Evolutionary conservation across 2,329 filamentous ascomycete species (phyloP).

Genomic region (Apiospora rasikravindrae): DNA sequence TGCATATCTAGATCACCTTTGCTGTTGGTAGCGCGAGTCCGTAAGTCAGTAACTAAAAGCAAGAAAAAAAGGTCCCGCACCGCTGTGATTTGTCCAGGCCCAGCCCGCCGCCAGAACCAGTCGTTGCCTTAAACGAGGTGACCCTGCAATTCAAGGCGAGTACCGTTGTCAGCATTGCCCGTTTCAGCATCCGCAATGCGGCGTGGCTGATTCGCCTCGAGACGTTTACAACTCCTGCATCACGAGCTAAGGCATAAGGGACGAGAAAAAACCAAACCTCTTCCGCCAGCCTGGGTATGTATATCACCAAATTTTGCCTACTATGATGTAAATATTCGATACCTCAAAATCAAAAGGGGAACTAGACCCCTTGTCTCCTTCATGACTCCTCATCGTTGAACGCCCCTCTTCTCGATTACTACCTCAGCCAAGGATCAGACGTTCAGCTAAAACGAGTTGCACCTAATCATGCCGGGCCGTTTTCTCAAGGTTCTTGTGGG

Average conservation of each 20-base stretch:
- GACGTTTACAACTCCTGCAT: background rate
- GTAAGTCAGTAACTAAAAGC: background rate
- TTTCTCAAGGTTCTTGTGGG: background rate
- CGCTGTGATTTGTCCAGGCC: background rate
- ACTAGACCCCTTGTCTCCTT: background rate
- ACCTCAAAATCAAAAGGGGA: background rate
- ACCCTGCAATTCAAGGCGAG: background rate
- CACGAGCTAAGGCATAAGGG: background rate
- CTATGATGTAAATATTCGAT: background rate
- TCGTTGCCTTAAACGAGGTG: background rate
- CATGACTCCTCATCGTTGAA: background rate
- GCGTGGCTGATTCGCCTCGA: conserved; percentile 12
- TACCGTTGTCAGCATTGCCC: background rate
- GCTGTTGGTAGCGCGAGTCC: background rate
- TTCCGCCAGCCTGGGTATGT: background rate
- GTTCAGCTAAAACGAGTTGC: conserved; percentile 3
- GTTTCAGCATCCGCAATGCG: conserved; percentile 2
- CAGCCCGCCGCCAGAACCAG: background rate
- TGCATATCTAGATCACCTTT: conserved; percentile 1
- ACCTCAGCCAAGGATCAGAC: background rate
- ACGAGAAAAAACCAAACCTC: background rate
- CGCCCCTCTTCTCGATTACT: background rate
- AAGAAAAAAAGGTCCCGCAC: background rate
- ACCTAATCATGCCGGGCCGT: background rate
- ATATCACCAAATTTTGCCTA: background rate